Conservation (phyloP, 352 stramenopile genomes). For the Phytophthora tubulina region DNA sequence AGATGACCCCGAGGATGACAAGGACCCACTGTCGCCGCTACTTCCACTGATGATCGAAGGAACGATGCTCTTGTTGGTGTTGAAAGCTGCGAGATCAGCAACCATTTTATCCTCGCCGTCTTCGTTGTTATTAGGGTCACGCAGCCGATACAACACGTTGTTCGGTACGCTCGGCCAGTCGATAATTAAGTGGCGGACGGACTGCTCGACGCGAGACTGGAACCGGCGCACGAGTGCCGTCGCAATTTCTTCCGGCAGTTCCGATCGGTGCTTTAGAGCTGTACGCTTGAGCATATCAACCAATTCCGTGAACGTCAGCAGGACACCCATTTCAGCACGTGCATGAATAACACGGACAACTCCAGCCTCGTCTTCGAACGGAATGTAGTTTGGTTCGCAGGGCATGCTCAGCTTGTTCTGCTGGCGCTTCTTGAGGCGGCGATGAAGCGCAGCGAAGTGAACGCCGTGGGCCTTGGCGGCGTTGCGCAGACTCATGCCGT, state of each 20-base stretch:
- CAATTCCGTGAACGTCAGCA: slow-evolving; percentile 78
- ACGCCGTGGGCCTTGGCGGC: slow-evolving; percentile 70
- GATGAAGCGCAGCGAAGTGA: slow-evolving; percentile 75
- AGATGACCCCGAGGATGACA: slow-evolving; percentile 37
- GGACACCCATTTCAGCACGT: slow-evolving; percentile 71
- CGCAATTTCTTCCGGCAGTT: slow-evolving; percentile 51
- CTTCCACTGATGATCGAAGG: slow-evolving; percentile 29
- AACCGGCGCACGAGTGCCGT: slow-evolving; percentile 58
- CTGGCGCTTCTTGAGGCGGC: slow-evolving; percentile 73
- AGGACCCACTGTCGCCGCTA: slow-evolving; percentile 25
- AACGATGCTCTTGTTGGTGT: slow-evolving; percentile 16
- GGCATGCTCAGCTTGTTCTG: slow-evolving; percentile 50
- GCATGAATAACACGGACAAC: slow-evolving; percentile 78
- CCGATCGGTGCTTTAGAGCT: slow-evolving; percentile 63
- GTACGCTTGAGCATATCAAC: slow-evolving; percentile 70
- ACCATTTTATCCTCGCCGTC: slow-evolving; percentile 27
- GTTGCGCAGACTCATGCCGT: slow-evolving; percentile 75
- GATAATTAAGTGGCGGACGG: slow-evolving; percentile 68
- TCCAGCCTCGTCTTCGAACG: slow-evolving; percentile 73
- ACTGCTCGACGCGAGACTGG: slow-evolving; percentile 69
- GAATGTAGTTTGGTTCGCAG: slow-evolving; percentile 67
- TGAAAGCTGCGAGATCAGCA: slow-evolving; percentile 3
- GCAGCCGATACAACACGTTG: slow-evolving; percentile 54
- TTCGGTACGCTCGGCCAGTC: slow-evolving; percentile 57
- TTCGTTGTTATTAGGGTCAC: slow-evolving; percentile 18